Evolutionary conservation across 306 rosid genomes (phyloP).

Genomic region (Ziziphus jujuba): DNA sequence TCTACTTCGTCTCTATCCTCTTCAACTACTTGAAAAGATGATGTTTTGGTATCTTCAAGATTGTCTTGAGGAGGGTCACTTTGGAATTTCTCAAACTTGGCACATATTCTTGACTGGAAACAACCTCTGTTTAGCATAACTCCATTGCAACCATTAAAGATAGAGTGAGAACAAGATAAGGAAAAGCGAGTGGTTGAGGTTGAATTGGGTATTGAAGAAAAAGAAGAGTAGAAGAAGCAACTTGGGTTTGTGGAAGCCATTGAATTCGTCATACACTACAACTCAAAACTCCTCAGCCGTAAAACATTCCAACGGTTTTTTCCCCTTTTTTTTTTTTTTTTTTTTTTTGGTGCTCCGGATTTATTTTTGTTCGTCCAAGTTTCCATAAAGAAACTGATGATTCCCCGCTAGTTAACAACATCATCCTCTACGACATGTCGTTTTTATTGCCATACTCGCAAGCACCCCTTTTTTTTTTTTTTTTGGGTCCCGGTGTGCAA

Average conservation of each 20-base stretch:
- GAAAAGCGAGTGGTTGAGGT: slow-evolving; percentile 49
- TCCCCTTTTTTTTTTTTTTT: neutral
- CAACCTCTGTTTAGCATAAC: slow-evolving; percentile 28
- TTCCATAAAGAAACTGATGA: too few relatives aligned
- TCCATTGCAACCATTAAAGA: slow-evolving; percentile 30
- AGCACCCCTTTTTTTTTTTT: too few relatives aligned
- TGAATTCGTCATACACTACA: slow-evolving; percentile 2
- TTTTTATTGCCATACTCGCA: too few relatives aligned
- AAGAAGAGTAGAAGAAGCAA: slow-evolving; percentile 34
- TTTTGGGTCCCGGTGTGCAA: too few relatives aligned
- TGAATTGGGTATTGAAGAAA: slow-evolving; percentile 28
- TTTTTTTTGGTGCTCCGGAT: neutral
- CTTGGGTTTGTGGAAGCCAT: slow-evolving; percentile 64
- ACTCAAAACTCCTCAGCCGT: neutral
- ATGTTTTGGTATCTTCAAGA: slow-evolving; percentile 30
- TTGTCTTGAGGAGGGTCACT: slow-evolving; percentile 40
- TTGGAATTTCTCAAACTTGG: slow-evolving; percentile 88
- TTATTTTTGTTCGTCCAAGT: too few relatives aligned
- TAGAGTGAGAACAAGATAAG: slow-evolving; percentile 43
- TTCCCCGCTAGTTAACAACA: too few relatives aligned
- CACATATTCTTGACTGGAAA: slow-evolving; percentile 44
- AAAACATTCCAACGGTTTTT: neutral
- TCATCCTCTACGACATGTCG: too few relatives aligned
- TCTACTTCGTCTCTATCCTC: slow-evolving; percentile 14
- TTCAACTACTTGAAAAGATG: slow-evolving; percentile 28